These are phyloP conservation scores for Hypholoma sublateritium DNA, from an alignment of 768 basidiomycete species.

Conservation along the genomic window DNA sequence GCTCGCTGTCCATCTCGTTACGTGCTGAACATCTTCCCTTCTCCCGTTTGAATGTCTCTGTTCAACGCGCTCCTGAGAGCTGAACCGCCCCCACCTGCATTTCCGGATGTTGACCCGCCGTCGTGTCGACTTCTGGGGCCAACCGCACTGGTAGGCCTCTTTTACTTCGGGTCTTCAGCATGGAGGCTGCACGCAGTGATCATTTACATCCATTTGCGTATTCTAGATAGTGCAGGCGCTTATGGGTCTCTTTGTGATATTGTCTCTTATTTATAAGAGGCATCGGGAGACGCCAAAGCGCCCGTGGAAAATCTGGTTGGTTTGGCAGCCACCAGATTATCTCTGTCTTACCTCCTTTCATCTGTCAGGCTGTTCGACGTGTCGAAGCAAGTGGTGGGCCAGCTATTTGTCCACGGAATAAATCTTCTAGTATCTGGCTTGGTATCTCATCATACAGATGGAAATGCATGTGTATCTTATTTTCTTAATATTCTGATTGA, in stretches of 20 bases:
- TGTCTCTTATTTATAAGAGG: slow-evolving; percentile 84
- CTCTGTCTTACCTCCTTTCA: not conserved
- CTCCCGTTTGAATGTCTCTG: slow-evolving; percentile 16
- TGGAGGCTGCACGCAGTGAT: slow-evolving; percentile 37
- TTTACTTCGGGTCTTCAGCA: slow-evolving; percentile 21
- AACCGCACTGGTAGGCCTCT: slow-evolving; percentile 43
- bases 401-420: slow-evolving; percentile 75
- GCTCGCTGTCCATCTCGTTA: slow-evolving; percentile 1
- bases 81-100: slow-evolving; percentile 9
- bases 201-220: slow-evolving; percentile 37
- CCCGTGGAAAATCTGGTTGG: slow-evolving; percentile 91
- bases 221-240: slow-evolving; percentile 78
- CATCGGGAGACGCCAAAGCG: slow-evolving; percentile 83
- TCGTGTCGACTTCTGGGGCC: slow-evolving; percentile 55
- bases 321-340: slow-evolving; percentile 6
- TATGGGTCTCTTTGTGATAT: slow-evolving; percentile 90
- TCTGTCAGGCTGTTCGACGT: slow-evolving; percentile 82
- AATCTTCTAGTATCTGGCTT: slow-evolving; percentile 81
- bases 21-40: slow-evolving; percentile 2
- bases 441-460: slow-evolving; percentile 63
- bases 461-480: slow-evolving; percentile 90
- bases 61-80: slow-evolving; percentile 9
- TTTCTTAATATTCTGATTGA: slow-evolving; percentile 93
- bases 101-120: slow-evolving; percentile 43
- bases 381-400: slow-evolving; percentile 87